These are phyloP conservation scores for Funneliformis geosporum DNA, from an alignment of 192 early-diverging fungal species.

Conservation along the genomic window DNA sequence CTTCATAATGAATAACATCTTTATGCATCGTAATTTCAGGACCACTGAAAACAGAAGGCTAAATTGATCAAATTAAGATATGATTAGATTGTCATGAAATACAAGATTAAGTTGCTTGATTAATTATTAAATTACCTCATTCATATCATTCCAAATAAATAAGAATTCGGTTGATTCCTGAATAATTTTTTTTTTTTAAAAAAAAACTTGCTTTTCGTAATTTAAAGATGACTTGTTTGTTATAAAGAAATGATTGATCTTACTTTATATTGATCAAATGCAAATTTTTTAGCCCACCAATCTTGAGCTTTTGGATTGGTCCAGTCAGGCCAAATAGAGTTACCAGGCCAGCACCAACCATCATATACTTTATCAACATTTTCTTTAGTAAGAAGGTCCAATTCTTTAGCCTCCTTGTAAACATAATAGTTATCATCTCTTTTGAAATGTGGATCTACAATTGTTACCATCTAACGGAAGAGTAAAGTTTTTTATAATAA, in stretches of 20 bases:
- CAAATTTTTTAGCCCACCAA: conserved; percentile 83
- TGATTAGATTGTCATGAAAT: conserved; percentile 4
- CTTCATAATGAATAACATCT: conserved; percentile 84
- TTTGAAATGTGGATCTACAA: conserved; percentile 98
- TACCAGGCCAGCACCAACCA: conserved; percentile 99
- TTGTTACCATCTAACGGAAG: conserved; percentile 78
- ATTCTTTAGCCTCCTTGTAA: conserved; percentile 74
- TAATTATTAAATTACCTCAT: conserved; percentile 59
- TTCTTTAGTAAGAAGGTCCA: conserved; percentile 79
- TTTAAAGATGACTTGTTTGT: background rate
- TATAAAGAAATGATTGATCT: background rate
- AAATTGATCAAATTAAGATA: conserved; percentile 33
- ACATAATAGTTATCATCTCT: conserved; percentile 73
- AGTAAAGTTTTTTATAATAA: conserved; percentile 7
- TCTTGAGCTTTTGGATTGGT: conserved; percentile 71
- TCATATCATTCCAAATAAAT: conserved; percentile 99
- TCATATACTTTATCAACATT: conserved; percentile 76
- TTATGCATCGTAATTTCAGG: conserved; percentile 97
- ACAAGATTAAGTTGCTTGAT: background rate
- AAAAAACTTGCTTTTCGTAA: background rate
- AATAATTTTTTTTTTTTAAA: background rate
- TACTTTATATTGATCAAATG: conserved; percentile 68
- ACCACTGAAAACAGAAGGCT: conserved; percentile 91
- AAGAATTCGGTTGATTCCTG: conserved; percentile 76
- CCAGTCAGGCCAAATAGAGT: conserved; percentile 93